These are phyloP conservation scores for Monilinia polystroma DNA, from an alignment of 2,329 filamentous ascomycete genomes.

Conservation along the genomic window DNA sequence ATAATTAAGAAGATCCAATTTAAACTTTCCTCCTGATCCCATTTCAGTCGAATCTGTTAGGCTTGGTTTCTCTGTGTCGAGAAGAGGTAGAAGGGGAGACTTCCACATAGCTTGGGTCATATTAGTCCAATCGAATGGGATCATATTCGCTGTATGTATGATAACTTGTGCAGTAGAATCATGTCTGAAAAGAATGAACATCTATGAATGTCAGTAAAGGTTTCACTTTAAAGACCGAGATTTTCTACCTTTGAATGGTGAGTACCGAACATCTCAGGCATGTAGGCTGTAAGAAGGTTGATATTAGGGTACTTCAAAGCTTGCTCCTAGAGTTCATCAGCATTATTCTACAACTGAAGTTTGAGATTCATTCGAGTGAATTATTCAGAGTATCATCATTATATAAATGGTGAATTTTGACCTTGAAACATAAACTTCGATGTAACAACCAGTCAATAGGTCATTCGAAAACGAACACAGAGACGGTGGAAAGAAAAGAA, in stretches of 20 bases:
- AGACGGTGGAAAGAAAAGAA: neutral
- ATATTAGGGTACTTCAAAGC: slow-evolving; percentile 65
- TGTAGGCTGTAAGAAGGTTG: slow-evolving; percentile 68
- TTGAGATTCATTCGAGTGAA: too few relatives aligned
- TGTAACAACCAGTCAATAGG: neutral
- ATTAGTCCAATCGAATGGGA: slow-evolving; percentile 80
- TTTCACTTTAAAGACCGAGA: neutral
- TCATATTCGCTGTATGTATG: slow-evolving; percentile 91
- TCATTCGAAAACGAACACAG: neutral
- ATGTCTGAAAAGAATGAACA: slow-evolving; percentile 78
- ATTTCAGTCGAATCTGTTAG: slow-evolving; percentile 29
- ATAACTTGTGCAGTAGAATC: slow-evolving; percentile 75
- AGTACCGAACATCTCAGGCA: slow-evolving; percentile 83
- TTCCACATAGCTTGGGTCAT: slow-evolving; percentile 84
- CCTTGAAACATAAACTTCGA: neutral
- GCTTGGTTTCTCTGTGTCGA: neutral
- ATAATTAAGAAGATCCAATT: slow-evolving; percentile 71
- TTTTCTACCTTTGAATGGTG: slow-evolving; percentile 56
- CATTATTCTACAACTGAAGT: neutral
- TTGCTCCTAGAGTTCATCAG: slow-evolving; percentile 50
- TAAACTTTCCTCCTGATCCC: slow-evolving; percentile 70
- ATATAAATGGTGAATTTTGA: neutral
- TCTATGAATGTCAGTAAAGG: slow-evolving; percentile 51
- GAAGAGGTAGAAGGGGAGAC: slow-evolving; percentile 64
- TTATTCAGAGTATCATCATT: neutral